phyloP scores from a whole-genome alignment of 177 flowering plant species.

The Vitis hybrid region DNA sequence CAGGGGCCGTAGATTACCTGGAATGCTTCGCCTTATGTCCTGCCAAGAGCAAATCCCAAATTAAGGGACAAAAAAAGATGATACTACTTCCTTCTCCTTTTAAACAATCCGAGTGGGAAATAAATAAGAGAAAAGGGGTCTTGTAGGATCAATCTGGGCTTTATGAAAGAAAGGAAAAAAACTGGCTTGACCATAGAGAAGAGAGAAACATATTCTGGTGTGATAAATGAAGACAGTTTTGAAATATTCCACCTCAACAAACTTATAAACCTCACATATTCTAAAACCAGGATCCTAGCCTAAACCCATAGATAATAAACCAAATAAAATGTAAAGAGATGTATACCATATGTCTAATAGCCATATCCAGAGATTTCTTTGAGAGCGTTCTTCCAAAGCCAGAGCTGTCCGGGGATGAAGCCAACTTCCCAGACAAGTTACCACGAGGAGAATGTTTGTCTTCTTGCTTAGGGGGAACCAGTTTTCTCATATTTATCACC shows the following conservation, averaged over 20 bases:
- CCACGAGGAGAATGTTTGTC: constrained; percentile 54
- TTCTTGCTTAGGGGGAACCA: constrained; percentile 84
- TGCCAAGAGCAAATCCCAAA: constrained; percentile 22
- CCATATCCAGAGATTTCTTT: constrained; percentile 95
- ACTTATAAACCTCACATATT: not conserved
- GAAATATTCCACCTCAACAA: not conserved
- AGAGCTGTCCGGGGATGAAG: constrained; percentile 76
- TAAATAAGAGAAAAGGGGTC: too few relatives aligned
- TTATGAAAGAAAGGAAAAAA: not conserved
- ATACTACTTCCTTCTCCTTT: too few relatives aligned
- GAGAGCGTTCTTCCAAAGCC: constrained; percentile 94
- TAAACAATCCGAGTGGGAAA: too few relatives aligned
- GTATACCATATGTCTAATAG: constrained; percentile 94
- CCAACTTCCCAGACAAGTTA: constrained; percentile 60
- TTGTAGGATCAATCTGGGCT: too few relatives aligned
- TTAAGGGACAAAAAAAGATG: not conserved
- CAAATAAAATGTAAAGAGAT: not conserved
- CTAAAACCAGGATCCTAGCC: not conserved
- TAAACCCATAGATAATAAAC: not conserved
- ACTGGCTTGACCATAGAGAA: not conserved
- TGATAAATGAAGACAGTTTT: not conserved
- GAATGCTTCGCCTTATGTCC: constrained; percentile 89
- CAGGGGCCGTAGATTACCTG: constrained; percentile 80
- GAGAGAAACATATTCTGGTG: not conserved
- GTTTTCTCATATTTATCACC: constrained; percentile 82